Percentiles rank a stretch among this genome's conserved stretches.
Evolutionary conservation across 208 protist species (phyloP).

Genomic region (Acanthamoeba healyi): DNA sequence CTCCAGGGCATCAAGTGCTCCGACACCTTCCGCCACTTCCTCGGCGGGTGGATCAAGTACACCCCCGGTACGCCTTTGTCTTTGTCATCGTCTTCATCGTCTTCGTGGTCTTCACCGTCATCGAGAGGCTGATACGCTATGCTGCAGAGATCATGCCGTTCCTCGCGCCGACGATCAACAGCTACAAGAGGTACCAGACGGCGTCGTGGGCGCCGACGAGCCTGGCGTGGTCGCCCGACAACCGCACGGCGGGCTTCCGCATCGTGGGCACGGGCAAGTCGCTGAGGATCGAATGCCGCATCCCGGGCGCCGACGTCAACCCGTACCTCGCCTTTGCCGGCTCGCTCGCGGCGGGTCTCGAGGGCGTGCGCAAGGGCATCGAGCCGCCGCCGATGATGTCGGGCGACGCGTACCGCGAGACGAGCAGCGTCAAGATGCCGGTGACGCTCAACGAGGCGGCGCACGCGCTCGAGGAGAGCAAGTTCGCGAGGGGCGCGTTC

Average conservation of each 20-base stretch:
- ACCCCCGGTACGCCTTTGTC: background rate
- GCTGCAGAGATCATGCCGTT: conserved; percentile 59
- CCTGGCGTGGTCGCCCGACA: conserved; percentile 48
- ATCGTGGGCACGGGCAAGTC: conserved; percentile 53
- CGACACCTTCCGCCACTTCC: conserved; percentile 45
- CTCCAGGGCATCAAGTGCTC: conserved; percentile 61
- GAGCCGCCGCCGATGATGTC: conserved; percentile 53
- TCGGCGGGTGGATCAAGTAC: conserved; percentile 70
- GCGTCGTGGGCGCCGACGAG: conserved; percentile 58
- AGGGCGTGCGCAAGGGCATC: conserved; percentile 23
- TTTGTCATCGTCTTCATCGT: background rate
- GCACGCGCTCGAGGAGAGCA: conserved; percentile 28
- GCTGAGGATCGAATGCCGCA: conserved; percentile 51
- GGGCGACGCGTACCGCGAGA: conserved; percentile 7
- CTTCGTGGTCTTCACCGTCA: background rate
- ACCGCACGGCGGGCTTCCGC: conserved; percentile 56
- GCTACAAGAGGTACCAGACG: conserved; percentile 56
- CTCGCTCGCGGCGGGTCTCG: conserved; percentile 26
- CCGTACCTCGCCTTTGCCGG: conserved; percentile 48
- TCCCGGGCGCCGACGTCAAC: conserved; percentile 62
- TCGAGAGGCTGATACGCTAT: background rate
- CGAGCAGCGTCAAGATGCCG: background rate
- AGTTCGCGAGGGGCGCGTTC: conserved; percentile 16
- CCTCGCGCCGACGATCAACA: conserved; percentile 58
- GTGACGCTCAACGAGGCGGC: background rate